phyloP scores from a whole-genome alignment of 1,139 yeast genomes.

The Hemisphaericaspora lyxosophila region DNA sequence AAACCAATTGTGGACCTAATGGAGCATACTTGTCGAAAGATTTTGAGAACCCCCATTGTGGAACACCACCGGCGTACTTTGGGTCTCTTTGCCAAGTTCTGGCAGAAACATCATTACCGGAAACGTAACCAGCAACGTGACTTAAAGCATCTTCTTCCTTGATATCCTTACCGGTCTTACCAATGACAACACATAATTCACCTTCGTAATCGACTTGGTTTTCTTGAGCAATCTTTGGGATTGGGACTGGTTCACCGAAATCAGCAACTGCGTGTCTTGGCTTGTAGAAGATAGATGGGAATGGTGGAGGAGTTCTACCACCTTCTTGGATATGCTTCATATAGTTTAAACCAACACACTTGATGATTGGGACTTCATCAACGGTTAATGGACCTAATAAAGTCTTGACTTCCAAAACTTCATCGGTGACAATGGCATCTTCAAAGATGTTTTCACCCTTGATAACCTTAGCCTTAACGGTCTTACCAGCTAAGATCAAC shows the following conservation, averaged over 20 bases:
- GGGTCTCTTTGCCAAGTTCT: constrained; percentile 49
- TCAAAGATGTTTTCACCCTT: constrained; percentile 42
- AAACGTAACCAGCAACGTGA: constrained; percentile 51
- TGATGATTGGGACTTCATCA: constrained; percentile 34
- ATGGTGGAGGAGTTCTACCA: constrained; percentile 35
- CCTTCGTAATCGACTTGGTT: constrained; percentile 49
- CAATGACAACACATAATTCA: constrained; percentile 54
- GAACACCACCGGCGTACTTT: constrained; percentile 33
- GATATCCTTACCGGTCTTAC: constrained; percentile 47
- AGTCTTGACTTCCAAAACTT: constrained; percentile 26
- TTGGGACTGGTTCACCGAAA: constrained; percentile 37
- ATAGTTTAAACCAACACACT: constrained; percentile 39
- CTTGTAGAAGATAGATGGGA: constrained; percentile 50
- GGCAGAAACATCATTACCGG: constrained; percentile 57
- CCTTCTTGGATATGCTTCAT: constrained; percentile 32
- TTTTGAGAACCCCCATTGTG: constrained; percentile 53
- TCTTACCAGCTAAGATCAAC: constrained; percentile 13
- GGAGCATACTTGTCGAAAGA: constrained; percentile 59
- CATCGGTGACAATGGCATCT: constrained; percentile 34
- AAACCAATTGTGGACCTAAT: constrained; percentile 51
- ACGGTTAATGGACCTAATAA: constrained; percentile 39
- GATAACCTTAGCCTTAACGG: constrained; percentile 31
- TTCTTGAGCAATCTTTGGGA: constrained; percentile 44
- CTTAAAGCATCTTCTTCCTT: constrained; percentile 41
- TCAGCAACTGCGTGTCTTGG: constrained; percentile 42